These are phyloP conservation scores for Pulveroboletus frians DNA, from an alignment of 768 basidiomycete genomes.

Conservation along the genomic window DNA sequence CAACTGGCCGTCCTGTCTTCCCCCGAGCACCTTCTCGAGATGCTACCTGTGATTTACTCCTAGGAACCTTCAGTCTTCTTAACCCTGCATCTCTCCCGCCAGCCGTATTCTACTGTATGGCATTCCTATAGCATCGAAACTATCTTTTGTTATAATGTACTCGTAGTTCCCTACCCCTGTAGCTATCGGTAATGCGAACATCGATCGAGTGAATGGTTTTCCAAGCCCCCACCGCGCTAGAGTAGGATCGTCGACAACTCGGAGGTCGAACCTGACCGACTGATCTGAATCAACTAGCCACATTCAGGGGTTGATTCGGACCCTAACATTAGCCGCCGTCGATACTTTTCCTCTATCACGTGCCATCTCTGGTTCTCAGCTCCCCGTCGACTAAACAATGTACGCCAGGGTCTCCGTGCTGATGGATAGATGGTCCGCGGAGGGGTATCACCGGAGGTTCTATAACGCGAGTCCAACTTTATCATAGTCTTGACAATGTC, in stretches of 20 bases:
- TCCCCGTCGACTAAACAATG: conserved; percentile 23
- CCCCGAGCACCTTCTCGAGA: conserved; percentile 75
- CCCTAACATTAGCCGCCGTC: conserved; percentile 7
- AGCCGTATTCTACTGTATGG: conserved; percentile 3
- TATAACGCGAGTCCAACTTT: conserved; percentile 12
- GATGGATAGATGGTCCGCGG: conserved; percentile 8
- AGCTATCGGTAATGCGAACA: conserved; percentile 17
- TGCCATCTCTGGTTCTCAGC: conserved; percentile 29
- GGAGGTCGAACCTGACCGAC: neutral
- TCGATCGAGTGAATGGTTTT: conserved; percentile 4
- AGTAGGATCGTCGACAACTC: neutral
- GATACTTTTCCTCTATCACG: conserved; percentile 22
- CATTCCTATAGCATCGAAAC: conserved; percentile 7
- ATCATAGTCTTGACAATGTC: conserved; percentile 39
- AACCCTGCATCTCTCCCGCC: neutral
- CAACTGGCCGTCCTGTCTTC: conserved; percentile 72
- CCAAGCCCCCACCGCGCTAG: neutral
- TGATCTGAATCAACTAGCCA: neutral
- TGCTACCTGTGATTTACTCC: conserved; percentile 52
- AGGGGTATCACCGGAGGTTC: conserved; percentile 1
- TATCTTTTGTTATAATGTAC: conserved; percentile 21
- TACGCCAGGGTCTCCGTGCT: conserved; percentile 20
- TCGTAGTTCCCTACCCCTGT: conserved; percentile 11
- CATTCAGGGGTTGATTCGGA: neutral
- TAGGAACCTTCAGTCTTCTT: conserved; percentile 14